Conservation (phyloP, 495 filamentous ascomycete species). For the Sabuloglossum arenarium region DNA sequence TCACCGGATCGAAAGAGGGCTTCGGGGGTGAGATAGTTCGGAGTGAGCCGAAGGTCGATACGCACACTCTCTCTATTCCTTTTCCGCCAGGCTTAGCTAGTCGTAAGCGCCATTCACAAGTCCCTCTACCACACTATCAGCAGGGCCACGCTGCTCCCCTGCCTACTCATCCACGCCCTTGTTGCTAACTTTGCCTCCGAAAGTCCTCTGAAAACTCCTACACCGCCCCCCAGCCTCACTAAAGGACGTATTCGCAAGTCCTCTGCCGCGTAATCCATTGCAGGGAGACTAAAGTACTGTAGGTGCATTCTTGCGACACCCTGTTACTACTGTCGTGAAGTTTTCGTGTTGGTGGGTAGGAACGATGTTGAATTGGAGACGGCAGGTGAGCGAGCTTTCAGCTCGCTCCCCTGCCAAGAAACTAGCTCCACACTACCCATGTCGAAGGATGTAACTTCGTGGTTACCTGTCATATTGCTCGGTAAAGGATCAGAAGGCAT, state of each 20-base stretch:
- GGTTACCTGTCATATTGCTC: background rate
- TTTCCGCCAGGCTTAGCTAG: background rate
- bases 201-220: background rate
- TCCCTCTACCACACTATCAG: too few relatives aligned
- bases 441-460: background rate
- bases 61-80: background rate
- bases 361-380: background rate
- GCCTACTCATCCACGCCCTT: background rate
- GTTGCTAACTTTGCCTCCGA: too few relatives aligned
- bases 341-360: background rate
- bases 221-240: background rate
- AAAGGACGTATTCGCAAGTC: background rate
- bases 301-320: background rate
- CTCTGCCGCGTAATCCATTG: background rate
- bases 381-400: too few relatives aligned
- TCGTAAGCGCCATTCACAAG: background rate
- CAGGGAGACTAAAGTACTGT: background rate
- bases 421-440: background rate
- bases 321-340: background rate
- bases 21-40: conserved; percentile 23
- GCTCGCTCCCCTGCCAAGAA: background rate
- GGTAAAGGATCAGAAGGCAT: background rate
- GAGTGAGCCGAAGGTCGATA: background rate
- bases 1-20: conserved; percentile 40
- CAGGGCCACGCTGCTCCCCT: background rate